Percentiles rank a stretch among this genome's conserved stretches.
Conservation (phyloP, 495 filamentous ascomycete genomes). For the Penicillium paxilli region DNA sequence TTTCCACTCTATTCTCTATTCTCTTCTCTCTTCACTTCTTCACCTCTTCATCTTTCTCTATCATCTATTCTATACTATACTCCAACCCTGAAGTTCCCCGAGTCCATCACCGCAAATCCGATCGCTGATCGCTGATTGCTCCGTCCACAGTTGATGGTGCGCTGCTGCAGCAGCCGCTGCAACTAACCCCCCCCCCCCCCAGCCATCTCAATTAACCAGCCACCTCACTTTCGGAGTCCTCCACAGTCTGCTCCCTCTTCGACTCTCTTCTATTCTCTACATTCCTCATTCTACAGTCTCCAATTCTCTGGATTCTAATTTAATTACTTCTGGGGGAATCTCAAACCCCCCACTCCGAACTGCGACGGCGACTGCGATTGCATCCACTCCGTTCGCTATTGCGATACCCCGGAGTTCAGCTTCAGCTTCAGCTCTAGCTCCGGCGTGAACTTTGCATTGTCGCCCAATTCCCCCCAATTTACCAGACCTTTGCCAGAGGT, state of each 20-base stretch:
- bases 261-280: conserved; percentile 4
- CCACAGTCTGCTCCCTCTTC: conserved; percentile 2
- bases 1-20: too few species aligned
- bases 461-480: conserved; percentile 20
- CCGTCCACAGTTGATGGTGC: conserved; percentile 27
- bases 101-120: too few species aligned
- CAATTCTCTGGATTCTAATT: neutral
- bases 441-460: conserved; percentile 36
- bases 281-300: conserved; percentile 1
- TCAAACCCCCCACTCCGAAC: neutral
- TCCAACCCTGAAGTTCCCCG: too few species aligned
- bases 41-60: too few species aligned
- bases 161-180: conserved; percentile 23
- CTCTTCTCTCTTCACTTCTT: neutral
- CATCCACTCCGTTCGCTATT: neutral
- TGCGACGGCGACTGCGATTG: too few species aligned
- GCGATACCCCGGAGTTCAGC: conserved; percentile 5
- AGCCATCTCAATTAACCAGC: conserved; percentile 37
- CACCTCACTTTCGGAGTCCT: conserved; percentile 13
- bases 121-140: too few species aligned
- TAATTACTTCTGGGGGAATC: conserved; percentile 2
- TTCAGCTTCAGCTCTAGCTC: conserved; percentile 2
- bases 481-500: conserved; percentile 34
- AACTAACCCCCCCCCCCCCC: too few species aligned
- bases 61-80: too few species aligned